Conservation (phyloP, 2,329 filamentous ascomycete species). For the Monilinia fructigena region DNA sequence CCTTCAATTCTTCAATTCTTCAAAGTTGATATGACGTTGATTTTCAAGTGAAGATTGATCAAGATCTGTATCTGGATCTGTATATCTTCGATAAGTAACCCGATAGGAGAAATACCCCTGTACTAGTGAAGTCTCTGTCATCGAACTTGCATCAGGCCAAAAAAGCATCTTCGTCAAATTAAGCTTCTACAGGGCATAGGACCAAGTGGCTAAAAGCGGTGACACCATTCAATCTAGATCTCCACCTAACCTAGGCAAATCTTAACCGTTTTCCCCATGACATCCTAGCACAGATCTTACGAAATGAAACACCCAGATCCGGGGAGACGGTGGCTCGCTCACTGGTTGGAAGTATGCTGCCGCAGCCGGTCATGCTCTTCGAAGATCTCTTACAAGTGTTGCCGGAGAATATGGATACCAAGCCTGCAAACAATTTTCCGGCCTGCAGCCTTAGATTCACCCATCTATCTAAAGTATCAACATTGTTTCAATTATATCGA, state of each 20-base stretch:
- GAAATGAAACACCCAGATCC: background rate
- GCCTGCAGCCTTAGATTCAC: background rate
- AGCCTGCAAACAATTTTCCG: background rate
- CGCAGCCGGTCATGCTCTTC: constrained; percentile 9
- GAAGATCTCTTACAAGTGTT: background rate
- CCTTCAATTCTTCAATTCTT: background rate
- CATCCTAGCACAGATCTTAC: constrained; percentile 11
- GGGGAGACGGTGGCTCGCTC: constrained; percentile 4
- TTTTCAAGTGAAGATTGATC: background rate
- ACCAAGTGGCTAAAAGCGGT: constrained; percentile 20
- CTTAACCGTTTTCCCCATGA: constrained; percentile 9
- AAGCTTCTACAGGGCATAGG: constrained; percentile 19
- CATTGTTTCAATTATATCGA: background rate
- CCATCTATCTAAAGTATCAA: background rate
- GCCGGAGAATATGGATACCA: constrained; percentile 3
- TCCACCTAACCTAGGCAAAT: constrained; percentile 6
- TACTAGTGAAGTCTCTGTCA: constrained; percentile 17
- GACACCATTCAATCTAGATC: constrained; percentile 5
- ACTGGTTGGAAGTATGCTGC: background rate
- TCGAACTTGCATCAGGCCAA: constrained; percentile 13
- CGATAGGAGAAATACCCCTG: constrained; percentile 16
- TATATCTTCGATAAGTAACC: constrained; percentile 15
- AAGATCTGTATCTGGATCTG: background rate
- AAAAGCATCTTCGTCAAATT: constrained; percentile 14
- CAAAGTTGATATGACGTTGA: constrained; percentile 9